Conservation (phyloP, 345 rosid genomes). For the Eucalyptus globulus region DNA sequence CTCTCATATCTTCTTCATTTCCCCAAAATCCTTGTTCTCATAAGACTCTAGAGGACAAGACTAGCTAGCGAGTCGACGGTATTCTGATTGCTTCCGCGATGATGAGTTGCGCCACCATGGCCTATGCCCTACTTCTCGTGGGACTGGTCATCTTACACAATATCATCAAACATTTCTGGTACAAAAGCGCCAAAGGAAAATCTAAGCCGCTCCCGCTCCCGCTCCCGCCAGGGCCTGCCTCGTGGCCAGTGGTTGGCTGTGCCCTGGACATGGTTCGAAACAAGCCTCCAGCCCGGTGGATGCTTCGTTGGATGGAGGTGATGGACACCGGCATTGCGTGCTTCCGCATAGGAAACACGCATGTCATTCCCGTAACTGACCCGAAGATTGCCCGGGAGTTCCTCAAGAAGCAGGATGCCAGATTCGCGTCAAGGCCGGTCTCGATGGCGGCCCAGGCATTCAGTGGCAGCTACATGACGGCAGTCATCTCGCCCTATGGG, state of each 20-base stretch:
- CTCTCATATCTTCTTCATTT: not conserved
- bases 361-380: slow-evolving; percentile 9
- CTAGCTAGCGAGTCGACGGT: not conserved
- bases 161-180: not conserved
- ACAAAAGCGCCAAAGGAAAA: not conserved
- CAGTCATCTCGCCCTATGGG: not conserved
- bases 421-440: not conserved
- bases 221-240: not conserved
- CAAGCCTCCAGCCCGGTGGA: not conserved
- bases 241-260: not conserved
- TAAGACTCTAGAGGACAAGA: not conserved
- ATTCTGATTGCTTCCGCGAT: not conserved
- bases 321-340: not conserved
- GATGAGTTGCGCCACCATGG: not conserved
- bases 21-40: not conserved
- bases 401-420: not conserved
- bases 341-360: not conserved
- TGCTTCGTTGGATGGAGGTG: not conserved
- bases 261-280: not conserved
- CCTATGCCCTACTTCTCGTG: not conserved
- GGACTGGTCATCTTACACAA: not conserved
- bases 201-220: not conserved
- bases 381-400: not conserved
- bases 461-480: slow-evolving; percentile 5
- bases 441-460: not conserved